Evolutionary conservation across 345 rosid genomes (phyloP).

Genomic region (Moricandia moricandioides): DNA sequence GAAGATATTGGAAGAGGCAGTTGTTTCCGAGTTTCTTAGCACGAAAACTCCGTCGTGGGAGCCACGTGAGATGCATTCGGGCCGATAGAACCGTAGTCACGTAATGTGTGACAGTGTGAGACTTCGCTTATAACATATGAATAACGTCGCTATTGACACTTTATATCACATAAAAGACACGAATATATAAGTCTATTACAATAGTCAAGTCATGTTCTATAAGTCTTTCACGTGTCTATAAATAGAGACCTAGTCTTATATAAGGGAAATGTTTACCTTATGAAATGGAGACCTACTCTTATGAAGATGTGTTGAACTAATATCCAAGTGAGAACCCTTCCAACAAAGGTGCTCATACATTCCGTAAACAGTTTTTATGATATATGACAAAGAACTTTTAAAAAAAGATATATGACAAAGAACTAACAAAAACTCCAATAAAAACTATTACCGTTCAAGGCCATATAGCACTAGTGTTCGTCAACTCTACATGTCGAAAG

Average conservation of each 20-base stretch:
- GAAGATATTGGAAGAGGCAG: slow-evolving; percentile 54
- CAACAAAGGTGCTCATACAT: too few species aligned
- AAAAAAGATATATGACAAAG: too few species aligned
- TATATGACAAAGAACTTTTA: too few species aligned
- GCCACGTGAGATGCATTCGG: slow-evolving; percentile 7
- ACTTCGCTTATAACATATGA: neutral
- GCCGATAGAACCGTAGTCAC: neutral
- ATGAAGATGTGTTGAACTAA: slow-evolving; percentile 40
- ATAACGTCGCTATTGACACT: neutral
- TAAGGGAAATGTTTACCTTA: too few species aligned
- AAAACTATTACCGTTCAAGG: neutral
- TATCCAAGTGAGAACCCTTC: too few species aligned
- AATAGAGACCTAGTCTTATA: slow-evolving; percentile 41
- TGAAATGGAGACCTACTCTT: slow-evolving; percentile 42
- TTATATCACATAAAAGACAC: neutral
- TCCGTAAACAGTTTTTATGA: slow-evolving; percentile 10
- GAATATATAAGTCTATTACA: neutral
- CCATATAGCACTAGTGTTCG: neutral
- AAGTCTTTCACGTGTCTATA: neutral
- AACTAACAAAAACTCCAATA: too few species aligned
- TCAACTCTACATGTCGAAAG: neutral
- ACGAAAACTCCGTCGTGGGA: slow-evolving; percentile 58
- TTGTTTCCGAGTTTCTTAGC: slow-evolving; percentile 58
- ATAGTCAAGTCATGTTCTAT: neutral
- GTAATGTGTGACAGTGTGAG: neutral